These are phyloP conservation scores for Clonostachys rhizophaga DNA, from an alignment of 2,329 filamentous ascomycete species.

Conservation along the genomic window DNA sequence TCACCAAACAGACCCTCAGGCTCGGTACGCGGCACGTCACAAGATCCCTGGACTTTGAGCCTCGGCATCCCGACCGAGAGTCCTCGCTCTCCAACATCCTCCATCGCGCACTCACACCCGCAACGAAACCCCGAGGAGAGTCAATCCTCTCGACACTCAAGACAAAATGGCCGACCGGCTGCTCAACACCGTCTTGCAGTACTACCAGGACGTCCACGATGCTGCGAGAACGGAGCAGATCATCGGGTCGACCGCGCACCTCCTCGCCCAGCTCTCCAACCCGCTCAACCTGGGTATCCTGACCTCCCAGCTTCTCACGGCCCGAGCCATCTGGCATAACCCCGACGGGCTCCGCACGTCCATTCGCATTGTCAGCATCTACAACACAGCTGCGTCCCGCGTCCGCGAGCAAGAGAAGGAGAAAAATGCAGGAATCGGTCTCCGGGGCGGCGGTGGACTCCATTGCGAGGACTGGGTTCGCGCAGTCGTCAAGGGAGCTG, in stretches of 20 bases:
- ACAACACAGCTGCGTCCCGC: conserved; percentile 60
- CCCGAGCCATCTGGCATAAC: conserved; percentile 65
- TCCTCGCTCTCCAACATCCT: too few relatives aligned
- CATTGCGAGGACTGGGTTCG: conserved; percentile 49
- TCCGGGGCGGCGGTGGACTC: conserved; percentile 34
- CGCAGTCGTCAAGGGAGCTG: conserved; percentile 51
- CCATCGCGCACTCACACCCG: too few relatives aligned
- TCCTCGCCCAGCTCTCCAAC: conserved; percentile 67
- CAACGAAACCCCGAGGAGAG: too few relatives aligned
- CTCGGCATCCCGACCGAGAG: too few relatives aligned
- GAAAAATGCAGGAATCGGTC: conserved; percentile 18
- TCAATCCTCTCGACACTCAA: background rate
- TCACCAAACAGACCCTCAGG: too few relatives aligned
- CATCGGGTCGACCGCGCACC: conserved; percentile 61
- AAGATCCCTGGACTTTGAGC: too few relatives aligned
- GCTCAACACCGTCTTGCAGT: conserved; percentile 60
- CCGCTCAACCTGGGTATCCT: conserved; percentile 70
- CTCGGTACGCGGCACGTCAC: too few relatives aligned
- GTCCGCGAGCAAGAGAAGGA: conserved; percentile 44
- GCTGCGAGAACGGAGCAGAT: conserved; percentile 47
- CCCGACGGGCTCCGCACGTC: conserved; percentile 57
- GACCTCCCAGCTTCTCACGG: conserved; percentile 66
- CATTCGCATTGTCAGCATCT: conserved; percentile 65
- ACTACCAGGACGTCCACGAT: conserved; percentile 50
- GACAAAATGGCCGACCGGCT: conserved; percentile 60